Evolutionary conservation across 495 filamentous ascomycete species (phyloP).

Genomic region (Sordaria brevicollis): DNA sequence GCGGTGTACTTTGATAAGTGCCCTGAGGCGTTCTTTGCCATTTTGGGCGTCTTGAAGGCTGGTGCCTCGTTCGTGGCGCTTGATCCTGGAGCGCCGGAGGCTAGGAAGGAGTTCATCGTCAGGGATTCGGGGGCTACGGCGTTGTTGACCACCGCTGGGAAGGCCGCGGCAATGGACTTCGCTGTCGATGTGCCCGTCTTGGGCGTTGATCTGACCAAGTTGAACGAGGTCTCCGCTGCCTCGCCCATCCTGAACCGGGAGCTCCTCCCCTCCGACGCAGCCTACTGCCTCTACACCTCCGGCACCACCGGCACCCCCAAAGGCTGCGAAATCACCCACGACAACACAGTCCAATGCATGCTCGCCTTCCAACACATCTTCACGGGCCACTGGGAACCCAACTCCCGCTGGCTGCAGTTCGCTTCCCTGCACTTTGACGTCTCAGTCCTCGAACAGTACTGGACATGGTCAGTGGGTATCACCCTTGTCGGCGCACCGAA

Average conservation of each 20-base stretch:
- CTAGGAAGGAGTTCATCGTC: constrained; percentile 55
- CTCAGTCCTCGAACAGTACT: constrained; percentile 78
- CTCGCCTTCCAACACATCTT: constrained; percentile 64
- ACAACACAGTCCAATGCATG: constrained; percentile 68
- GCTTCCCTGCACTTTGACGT: constrained; percentile 86
- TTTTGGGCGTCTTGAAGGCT: constrained; percentile 70
- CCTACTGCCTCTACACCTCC: constrained; percentile 72
- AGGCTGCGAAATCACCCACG: constrained; percentile 64
- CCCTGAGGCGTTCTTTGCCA: constrained; percentile 65
- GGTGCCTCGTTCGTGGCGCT: constrained; percentile 75
- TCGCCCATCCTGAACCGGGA: constrained; percentile 12
- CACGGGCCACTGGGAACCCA: constrained; percentile 50
- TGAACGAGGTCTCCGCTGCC: constrained; percentile 15
- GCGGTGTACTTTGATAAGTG: constrained; percentile 75
- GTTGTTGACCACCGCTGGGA: constrained; percentile 33
- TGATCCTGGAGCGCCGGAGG: constrained; percentile 51
- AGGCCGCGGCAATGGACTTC: constrained; percentile 19
- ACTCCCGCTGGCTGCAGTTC: constrained; percentile 76
- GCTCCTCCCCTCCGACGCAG: constrained; percentile 37
- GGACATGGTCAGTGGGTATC: constrained; percentile 80
- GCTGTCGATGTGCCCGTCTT: constrained; percentile 25
- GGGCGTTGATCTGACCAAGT: constrained; percentile 23
- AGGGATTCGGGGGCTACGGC: constrained; percentile 46
- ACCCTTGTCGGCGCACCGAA: constrained; percentile 66
- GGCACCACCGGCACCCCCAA: constrained; percentile 78